phyloP scores from a whole-genome alignment of 108 stramenopile species.

The Cyclotella choctawhatcheeana region DNA sequence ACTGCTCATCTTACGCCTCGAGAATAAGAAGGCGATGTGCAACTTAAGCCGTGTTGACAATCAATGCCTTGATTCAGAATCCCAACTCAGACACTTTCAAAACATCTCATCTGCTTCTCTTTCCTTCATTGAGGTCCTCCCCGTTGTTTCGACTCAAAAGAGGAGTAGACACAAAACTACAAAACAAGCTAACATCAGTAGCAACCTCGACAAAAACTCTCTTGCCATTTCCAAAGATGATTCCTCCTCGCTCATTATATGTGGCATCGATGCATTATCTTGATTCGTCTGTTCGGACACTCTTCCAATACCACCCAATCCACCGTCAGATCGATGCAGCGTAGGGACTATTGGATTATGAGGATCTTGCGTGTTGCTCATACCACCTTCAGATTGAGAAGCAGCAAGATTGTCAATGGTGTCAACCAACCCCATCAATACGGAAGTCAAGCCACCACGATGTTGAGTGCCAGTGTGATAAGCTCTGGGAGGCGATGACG shows the following conservation, averaged over 20 bases:
- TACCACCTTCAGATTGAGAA: background rate
- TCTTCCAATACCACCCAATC: slow-evolving; percentile 41
- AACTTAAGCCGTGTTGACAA: too few relatives aligned
- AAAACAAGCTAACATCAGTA: slow-evolving; percentile 54
- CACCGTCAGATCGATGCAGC: slow-evolving; percentile 48
- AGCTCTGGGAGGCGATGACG: slow-evolving; percentile 3
- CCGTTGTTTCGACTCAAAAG: slow-evolving; percentile 34
- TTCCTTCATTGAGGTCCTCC: background rate
- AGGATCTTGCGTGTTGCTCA: background rate
- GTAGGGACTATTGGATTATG: slow-evolving; percentile 19
- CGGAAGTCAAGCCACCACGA: slow-evolving; percentile 34
- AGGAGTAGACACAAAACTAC: slow-evolving; percentile 53
- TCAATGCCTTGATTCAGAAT: too few relatives aligned
- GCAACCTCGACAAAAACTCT: slow-evolving; percentile 54
- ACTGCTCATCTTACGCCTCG: too few relatives aligned
- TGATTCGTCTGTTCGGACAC: slow-evolving; percentile 20
- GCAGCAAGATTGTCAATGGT: slow-evolving; percentile 27
- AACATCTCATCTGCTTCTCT: background rate
- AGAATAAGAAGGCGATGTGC: too few relatives aligned
- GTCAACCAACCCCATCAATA: slow-evolving; percentile 38
- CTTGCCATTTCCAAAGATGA: slow-evolving; percentile 46
- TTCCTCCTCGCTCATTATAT: slow-evolving; percentile 30
- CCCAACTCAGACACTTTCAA: background rate
- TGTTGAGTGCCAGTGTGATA: background rate
- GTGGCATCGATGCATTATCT: background rate